These are phyloP conservation scores for Lactarius vividus DNA, from an alignment of 768 basidiomycete species.

Conservation along the genomic window DNA sequence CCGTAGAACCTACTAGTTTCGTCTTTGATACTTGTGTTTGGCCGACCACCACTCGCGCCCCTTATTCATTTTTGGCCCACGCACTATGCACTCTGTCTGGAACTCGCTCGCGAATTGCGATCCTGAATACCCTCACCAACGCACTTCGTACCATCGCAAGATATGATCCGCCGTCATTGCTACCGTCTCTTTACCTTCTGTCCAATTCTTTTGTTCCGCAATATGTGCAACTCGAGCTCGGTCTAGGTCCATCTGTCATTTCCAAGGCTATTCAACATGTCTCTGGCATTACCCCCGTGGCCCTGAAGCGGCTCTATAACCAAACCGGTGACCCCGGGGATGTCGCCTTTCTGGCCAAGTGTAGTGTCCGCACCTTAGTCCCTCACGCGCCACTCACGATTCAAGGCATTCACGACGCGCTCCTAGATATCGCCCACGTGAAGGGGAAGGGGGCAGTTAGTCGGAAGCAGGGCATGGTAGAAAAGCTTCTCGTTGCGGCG, in stretches of 20 bases:
- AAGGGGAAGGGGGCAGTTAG: conserved; percentile 77
- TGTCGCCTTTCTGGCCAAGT: conserved; percentile 82
- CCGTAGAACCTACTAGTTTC: conserved; percentile 52
- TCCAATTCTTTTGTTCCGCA: conserved; percentile 79
- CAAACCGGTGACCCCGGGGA: conserved; percentile 77
- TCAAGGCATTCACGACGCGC: conserved; percentile 59
- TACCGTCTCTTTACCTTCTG: conserved; percentile 76
- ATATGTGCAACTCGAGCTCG: conserved; percentile 68
- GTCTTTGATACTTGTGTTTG: conserved; percentile 45
- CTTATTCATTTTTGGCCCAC: conserved; percentile 71
- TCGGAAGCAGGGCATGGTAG: conserved; percentile 73
- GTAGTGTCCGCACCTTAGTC: conserved; percentile 67
- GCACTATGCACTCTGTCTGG: conserved; percentile 56
- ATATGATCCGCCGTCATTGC: conserved; percentile 65
- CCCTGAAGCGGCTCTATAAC: conserved; percentile 66
- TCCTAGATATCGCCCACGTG: conserved; percentile 62
- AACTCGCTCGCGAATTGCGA: conserved; percentile 71
- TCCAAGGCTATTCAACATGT: conserved; percentile 69
- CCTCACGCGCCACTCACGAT: conserved; percentile 68
- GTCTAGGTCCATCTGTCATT: conserved; percentile 64
- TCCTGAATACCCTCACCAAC: conserved; percentile 70
- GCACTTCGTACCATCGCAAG: conserved; percentile 64
- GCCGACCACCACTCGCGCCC: conserved; percentile 41
- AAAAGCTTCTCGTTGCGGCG: conserved; percentile 79
- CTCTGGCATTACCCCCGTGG: conserved; percentile 58